Evolutionary conservation across 2,329 filamentous ascomycete species (phyloP).

Genomic region (Aspergillus niger): DNA sequence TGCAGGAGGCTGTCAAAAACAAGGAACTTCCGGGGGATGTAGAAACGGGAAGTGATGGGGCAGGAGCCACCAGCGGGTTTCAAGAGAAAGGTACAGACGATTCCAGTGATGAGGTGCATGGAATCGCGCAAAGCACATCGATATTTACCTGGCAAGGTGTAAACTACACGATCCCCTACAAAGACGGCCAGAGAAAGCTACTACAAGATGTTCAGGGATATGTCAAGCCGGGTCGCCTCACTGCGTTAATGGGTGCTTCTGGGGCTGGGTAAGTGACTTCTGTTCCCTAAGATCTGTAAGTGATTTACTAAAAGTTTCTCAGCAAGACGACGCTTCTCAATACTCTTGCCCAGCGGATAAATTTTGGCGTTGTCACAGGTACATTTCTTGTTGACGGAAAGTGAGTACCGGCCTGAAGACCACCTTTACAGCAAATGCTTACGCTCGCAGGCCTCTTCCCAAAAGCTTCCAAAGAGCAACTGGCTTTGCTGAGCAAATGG

Average conservation of each 20-base stretch:
- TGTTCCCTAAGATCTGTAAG: neutral
- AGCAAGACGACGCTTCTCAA: conserved; percentile 54
- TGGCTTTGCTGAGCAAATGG: conserved; percentile 64
- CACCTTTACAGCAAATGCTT: conserved; percentile 5
- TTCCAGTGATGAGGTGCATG: conserved; percentile 41
- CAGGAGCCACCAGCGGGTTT: conserved; percentile 16
- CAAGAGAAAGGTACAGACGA: conserved; percentile 23
- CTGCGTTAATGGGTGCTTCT: conserved; percentile 78
- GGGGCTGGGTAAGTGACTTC: conserved; percentile 50
- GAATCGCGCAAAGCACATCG: conserved; percentile 65
- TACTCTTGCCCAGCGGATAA: conserved; percentile 48
- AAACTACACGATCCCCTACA: conserved; percentile 65
- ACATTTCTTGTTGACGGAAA: conserved; percentile 50
- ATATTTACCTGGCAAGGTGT: conserved; percentile 86
- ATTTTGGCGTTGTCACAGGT: conserved; percentile 48
- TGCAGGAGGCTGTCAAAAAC: conserved; percentile 59
- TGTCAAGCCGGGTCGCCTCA: conserved; percentile 74
- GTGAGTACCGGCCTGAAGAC: conserved; percentile 25
- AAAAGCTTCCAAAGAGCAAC: conserved; percentile 56
- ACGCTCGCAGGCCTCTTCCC: conserved; percentile 39
- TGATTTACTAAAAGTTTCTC: neutral
- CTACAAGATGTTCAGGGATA: conserved; percentile 68
- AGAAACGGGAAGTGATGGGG: conserved; percentile 48
- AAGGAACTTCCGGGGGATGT: conserved; percentile 49
- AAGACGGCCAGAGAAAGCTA: conserved; percentile 49